Percentiles rank a stretch among this genome's conserved stretches.
phyloP scores from a whole-genome alignment of 257 asterid species.

The Capsicum chinense region DNA sequence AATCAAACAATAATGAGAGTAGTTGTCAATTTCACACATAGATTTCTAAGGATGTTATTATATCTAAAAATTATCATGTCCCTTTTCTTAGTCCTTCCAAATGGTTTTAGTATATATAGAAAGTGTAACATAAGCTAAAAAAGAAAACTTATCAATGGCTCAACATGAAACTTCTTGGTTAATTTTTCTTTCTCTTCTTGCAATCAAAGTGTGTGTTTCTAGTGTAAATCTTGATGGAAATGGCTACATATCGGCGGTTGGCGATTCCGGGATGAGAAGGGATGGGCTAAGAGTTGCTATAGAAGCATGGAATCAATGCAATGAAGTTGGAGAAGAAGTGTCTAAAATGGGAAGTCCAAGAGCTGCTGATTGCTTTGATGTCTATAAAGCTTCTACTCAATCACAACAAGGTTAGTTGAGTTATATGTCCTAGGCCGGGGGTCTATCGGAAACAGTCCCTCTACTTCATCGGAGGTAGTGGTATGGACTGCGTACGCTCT shows the following conservation, averaged over 20 bases:
- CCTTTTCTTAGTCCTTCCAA: background rate
- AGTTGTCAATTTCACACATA: background rate
- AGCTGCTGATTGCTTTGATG: constrained; percentile 86
- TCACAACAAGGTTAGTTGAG: constrained; percentile 44
- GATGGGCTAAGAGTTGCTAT: constrained; percentile 79
- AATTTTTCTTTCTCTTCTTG: constrained; percentile 28
- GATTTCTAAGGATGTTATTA: background rate
- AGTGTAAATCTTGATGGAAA: constrained; percentile 29
- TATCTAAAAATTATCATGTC: constrained; percentile 9
- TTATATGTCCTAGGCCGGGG: no score
- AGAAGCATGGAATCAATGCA: constrained; percentile 94
- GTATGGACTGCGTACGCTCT: no score
- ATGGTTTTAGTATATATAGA: constrained; percentile 13
- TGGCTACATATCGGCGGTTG: constrained; percentile 61
- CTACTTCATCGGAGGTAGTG: no score
- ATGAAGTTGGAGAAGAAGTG: constrained; percentile 89
- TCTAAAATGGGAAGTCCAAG: constrained; percentile 89
- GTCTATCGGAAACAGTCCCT: no score
- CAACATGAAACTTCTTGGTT: constrained; percentile 14
- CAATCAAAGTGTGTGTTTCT: constrained; percentile 36
- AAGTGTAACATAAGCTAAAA: background rate
- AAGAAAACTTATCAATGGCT: constrained; percentile 34
- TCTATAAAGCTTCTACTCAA: constrained; percentile 59
- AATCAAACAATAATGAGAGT: background rate
- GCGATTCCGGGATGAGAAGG: constrained; percentile 80